A percentile compares a stretch with the other conserved stretches of the same genome.
Evolutionary conservation across 805 yeast genomes (phyloP).

Genomic region (Saccharomycopsis selenospora): DNA sequence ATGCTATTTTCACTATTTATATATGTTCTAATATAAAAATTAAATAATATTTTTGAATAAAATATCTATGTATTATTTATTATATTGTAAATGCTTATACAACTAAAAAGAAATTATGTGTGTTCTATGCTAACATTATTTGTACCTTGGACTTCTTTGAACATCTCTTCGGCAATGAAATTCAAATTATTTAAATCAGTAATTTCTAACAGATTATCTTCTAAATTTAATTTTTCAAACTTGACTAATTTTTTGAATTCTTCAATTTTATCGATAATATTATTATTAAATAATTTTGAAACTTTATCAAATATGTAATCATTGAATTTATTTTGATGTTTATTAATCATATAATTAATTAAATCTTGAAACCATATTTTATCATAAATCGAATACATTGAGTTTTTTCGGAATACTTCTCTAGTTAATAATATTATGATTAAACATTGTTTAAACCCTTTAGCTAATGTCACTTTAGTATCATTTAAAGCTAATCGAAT

Average conservation of each 20-base stretch:
- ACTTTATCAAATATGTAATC: not conserved
- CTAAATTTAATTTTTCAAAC: slow-evolving; percentile 17
- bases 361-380: slow-evolving; percentile 71
- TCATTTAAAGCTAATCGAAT: slow-evolving; percentile 65
- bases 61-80: too few species aligned
- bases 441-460: slow-evolving; percentile 63
- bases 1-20: too few species aligned
- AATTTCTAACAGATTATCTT: slow-evolving; percentile 11
- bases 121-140: too few species aligned
- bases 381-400: slow-evolving; percentile 77
- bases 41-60: too few species aligned
- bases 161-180: slow-evolving; percentile 17
- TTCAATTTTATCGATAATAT: not conserved
- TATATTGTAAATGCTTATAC: too few species aligned
- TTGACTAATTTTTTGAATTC: slow-evolving; percentile 6
- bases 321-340: slow-evolving; percentile 36
- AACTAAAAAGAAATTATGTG: too few species aligned
- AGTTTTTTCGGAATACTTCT: slow-evolving; percentile 75
- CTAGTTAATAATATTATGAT: slow-evolving; percentile 52
- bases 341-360: slow-evolving; percentile 62
- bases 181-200: slow-evolving; percentile 12
- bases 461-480: slow-evolving; percentile 52
- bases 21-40: too few species aligned
- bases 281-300: slow-evolving; percentile 5
- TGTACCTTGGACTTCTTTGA: too few species aligned